phyloP scores from a whole-genome alignment of 2,329 filamentous ascomycete species.

The Aspergillus texensis region DNA sequence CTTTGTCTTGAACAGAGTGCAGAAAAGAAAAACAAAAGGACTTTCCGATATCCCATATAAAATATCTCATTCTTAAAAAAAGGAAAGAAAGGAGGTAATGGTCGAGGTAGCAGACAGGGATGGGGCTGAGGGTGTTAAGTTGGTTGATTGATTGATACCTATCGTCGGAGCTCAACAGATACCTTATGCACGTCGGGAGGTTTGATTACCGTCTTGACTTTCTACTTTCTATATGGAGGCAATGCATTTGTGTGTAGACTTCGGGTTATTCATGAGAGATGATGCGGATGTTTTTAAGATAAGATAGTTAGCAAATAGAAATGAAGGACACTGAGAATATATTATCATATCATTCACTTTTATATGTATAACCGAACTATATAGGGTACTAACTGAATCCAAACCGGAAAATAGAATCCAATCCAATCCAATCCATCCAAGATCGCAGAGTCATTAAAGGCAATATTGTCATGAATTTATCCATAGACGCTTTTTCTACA shows the following conservation, averaged over 20 bases:
- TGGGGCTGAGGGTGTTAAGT: not conserved
- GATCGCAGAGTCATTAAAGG: not conserved
- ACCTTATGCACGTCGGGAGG: not conserved
- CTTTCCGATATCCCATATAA: not conserved
- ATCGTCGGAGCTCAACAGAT: not conserved
- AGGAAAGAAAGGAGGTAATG: not conserved
- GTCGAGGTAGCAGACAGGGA: slow-evolving; percentile 4
- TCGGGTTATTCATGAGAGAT: not conserved
- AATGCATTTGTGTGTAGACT: not conserved
- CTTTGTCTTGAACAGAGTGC: not conserved
- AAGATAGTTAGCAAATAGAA: not conserved
- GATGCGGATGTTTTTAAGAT: not conserved
- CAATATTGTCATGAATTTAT: not conserved
- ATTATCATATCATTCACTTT: not conserved
- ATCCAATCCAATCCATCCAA: not conserved
- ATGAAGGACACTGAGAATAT: slow-evolving; percentile 4
- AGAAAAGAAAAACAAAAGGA: slow-evolving; percentile 2
- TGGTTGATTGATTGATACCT: not conserved
- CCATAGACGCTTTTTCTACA: not conserved
- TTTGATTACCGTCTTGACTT: not conserved
- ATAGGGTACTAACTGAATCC: not conserved
- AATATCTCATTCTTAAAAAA: not conserved
- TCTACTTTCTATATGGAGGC: not conserved
- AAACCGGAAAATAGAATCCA: not conserved
- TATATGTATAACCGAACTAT: not conserved